Evolutionary conservation across 116 monocot species (phyloP).

Genomic region (Cymodocea nodosa): DNA sequence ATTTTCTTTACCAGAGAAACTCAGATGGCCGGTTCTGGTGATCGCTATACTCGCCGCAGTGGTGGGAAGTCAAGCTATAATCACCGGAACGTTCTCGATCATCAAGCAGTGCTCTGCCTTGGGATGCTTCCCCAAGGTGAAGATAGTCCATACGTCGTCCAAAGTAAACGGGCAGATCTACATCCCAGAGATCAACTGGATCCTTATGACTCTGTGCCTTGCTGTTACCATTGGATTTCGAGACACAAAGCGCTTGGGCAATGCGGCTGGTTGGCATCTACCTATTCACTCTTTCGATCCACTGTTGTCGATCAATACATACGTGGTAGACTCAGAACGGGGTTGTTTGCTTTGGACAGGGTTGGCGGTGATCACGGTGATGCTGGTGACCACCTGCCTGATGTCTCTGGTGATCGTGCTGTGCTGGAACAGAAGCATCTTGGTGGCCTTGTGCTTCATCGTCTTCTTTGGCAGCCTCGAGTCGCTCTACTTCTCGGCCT

Average conservation of each 20-base stretch:
- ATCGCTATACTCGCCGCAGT: constrained; percentile 95
- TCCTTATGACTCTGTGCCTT: constrained; percentile 78
- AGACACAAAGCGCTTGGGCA: constrained; percentile 85
- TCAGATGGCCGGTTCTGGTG: constrained; percentile 92
- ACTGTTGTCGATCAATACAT: no score
- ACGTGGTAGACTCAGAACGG: no score
- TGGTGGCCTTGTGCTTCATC: constrained; percentile 59
- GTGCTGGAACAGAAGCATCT: constrained; percentile 68
- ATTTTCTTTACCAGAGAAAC: constrained; percentile 29
- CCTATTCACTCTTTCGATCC: neutral
- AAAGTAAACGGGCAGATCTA: constrained; percentile 92
- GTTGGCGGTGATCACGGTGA: constrained; percentile 92
- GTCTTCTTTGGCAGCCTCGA: constrained; percentile 84
- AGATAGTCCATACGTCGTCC: constrained; percentile 89
- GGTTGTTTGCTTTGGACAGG: constrained; percentile 25
- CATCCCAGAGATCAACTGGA: constrained; percentile 99
- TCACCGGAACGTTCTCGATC: constrained; percentile 97
- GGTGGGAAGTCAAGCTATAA: constrained; percentile 93
- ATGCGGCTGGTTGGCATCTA: constrained; percentile 59
- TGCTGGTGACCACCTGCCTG: constrained; percentile 94
- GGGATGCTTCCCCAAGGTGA: constrained; percentile 88
- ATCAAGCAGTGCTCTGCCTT: constrained; percentile 90
- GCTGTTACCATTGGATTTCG: constrained; percentile 86
- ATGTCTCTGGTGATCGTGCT: constrained; percentile 92
- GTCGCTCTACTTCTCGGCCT: constrained; percentile 79